Evolutionary conservation across 495 filamentous ascomycete species (phyloP).

Genomic region (Daldinia bambusicola): DNA sequence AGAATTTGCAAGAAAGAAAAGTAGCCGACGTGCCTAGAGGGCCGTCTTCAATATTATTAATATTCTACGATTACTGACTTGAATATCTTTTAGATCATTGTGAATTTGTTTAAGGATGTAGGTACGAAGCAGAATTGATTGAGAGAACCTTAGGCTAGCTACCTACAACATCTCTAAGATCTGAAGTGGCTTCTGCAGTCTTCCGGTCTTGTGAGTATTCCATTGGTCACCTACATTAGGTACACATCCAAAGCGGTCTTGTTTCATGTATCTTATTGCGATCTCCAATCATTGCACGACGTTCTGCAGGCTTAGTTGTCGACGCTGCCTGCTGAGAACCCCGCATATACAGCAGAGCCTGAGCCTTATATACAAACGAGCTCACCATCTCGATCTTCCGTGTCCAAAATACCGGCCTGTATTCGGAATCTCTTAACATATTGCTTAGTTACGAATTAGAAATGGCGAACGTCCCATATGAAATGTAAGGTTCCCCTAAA

Average conservation of each 20-base stretch:
- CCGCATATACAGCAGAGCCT: conserved; percentile 11
- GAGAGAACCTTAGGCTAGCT: too few species aligned
- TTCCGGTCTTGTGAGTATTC: background rate
- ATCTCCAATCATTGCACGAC: conserved; percentile 12
- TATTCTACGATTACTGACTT: conserved; percentile 4
- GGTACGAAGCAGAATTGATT: background rate
- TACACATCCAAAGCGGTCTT: background rate
- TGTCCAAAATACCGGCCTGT: background rate
- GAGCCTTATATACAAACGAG: conserved; percentile 1
- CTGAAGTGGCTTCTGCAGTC: background rate
- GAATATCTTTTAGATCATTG: background rate
- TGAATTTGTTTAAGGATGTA: background rate
- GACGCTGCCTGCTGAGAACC: conserved; percentile 6
- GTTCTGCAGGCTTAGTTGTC: conserved; percentile 29
- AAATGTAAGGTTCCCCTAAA: conserved; percentile 9
- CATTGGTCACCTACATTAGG: background rate
- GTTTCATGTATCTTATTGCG: background rate
- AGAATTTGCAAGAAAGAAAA: conserved; percentile 15
- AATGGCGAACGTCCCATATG: conserved; percentile 29
- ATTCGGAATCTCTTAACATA: background rate
- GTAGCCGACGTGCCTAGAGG: conserved; percentile 15
- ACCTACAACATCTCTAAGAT: too few species aligned
- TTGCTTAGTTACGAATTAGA: background rate
- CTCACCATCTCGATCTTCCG: background rate
- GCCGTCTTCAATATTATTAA: conserved; percentile 28